These are phyloP conservation scores for Clarireedia hainanense DNA, from an alignment of 2,329 filamentous ascomycete genomes.

Conservation along the genomic window DNA sequence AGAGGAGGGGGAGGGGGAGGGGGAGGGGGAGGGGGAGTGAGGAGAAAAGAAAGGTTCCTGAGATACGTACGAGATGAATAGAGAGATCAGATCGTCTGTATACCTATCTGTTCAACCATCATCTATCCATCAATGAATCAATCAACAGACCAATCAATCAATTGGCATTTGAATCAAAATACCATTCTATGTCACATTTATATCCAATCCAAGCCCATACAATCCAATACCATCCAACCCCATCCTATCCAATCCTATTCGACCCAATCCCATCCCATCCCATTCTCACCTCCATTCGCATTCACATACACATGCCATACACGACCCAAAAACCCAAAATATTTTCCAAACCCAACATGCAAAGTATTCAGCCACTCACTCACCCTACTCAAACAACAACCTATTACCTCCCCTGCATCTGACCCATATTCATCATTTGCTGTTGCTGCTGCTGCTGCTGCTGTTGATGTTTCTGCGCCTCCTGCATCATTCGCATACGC, in stretches of 20 bases:
- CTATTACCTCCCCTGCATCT: slow-evolving; percentile 6
- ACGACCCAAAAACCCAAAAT: too few relatives aligned
- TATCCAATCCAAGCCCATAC: background rate
- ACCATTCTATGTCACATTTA: background rate
- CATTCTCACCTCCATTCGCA: too few relatives aligned
- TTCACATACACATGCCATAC: too few relatives aligned
- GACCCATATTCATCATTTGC: slow-evolving; percentile 10
- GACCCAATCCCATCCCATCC: too few relatives aligned
- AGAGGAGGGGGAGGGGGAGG: background rate
- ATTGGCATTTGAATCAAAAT: background rate
- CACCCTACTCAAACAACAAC: background rate
- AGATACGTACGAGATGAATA: too few relatives aligned
- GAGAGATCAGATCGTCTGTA: too few relatives aligned
- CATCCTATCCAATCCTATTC: background rate
- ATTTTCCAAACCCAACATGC: background rate
- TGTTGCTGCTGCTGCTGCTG: slow-evolving; percentile 20
- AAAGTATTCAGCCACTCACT: background rate
- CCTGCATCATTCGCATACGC: slow-evolving; percentile 20
- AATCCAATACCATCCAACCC: background rate
- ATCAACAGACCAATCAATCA: background rate
- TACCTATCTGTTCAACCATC: background rate
- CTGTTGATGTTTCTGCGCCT: slow-evolving; percentile 17
- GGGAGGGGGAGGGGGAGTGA: background rate
- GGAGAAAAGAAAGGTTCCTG: background rate
- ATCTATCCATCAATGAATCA: background rate